Conservation (phyloP, 2,329 filamentous ascomycete genomes). For the Lasiodiplodia sp. region DNA sequence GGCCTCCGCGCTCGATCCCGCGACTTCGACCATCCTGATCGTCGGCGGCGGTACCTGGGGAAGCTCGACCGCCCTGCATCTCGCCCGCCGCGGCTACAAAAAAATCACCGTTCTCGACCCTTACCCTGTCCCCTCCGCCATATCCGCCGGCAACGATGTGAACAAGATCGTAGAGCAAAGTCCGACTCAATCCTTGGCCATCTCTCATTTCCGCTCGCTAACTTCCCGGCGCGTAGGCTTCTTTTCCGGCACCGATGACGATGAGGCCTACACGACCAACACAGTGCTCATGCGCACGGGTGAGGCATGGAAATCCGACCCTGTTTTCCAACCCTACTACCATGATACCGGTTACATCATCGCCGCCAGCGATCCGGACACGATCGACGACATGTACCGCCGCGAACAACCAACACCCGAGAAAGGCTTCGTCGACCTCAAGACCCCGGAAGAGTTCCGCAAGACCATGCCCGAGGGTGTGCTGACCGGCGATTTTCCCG, state of each 20-base stretch:
- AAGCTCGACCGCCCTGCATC: conserved; percentile 59
- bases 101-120: conserved; percentile 59
- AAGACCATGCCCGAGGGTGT: conserved; percentile 61
- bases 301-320: conserved; percentile 53
- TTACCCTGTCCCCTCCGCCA: conserved; percentile 54
- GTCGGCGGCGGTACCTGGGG: conserved; percentile 62
- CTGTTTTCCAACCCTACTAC: conserved; percentile 53
- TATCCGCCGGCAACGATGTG: conserved; percentile 60
- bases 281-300: conserved; percentile 37
- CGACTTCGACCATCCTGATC: conserved; percentile 45
- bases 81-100: conserved; percentile 58
- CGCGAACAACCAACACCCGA: conserved; percentile 40
- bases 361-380: conserved; percentile 51
- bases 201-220: not conserved
- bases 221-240: not conserved
- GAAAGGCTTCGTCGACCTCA: conserved; percentile 42
- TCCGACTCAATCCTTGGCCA: conserved; percentile 28
- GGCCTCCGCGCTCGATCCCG: conserved; percentile 9
- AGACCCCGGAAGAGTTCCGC: conserved; percentile 55
- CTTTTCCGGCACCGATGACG: conserved; percentile 21
- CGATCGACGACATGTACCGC: conserved; percentile 47
- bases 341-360: conserved; percentile 58
- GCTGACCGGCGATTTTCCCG: conserved; percentile 57
- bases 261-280: conserved; percentile 22
- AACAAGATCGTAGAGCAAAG: conserved; percentile 59